Conservation (phyloP, 2,329 filamentous ascomycete genomes). For the Knufia fluminis region DNA sequence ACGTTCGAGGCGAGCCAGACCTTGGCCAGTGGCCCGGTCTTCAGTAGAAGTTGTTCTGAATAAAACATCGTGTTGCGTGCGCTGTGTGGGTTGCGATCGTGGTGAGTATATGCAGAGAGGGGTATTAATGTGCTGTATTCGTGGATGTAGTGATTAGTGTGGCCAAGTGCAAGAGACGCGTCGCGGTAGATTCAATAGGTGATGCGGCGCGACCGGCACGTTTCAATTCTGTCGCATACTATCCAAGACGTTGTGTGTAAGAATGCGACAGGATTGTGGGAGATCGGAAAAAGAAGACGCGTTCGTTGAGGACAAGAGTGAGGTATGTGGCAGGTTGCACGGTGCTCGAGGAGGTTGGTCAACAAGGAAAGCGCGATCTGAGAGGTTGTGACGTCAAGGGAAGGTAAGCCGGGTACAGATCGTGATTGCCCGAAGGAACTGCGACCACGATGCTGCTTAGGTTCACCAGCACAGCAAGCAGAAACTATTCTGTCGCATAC, state of each 20-base stretch:
- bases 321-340: conserved; percentile 3
- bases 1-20: conserved; percentile 98
- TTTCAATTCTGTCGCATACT: neutral
- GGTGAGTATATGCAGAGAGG: neutral
- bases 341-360: neutral
- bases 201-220: neutral
- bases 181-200: neutral
- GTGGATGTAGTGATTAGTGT: too few relatives aligned
- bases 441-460: neutral
- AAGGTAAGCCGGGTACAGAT: too few relatives aligned
- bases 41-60: conserved; percentile 87
- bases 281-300: neutral
- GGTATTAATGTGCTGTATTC: neutral
- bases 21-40: conserved; percentile 91
- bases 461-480: neutral
- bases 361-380: too few relatives aligned
- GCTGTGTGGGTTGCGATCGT: neutral
- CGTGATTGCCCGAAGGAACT: too few relatives aligned
- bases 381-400: too few relatives aligned
- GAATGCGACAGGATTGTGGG: neutral
- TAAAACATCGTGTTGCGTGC: conserved; percentile 69
- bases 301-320: neutral
- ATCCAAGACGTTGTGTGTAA: neutral
- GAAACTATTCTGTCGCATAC: too few relatives aligned
- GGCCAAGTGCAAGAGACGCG: neutral